Evolutionary conservation across 2,329 filamentous ascomycete genomes (phyloP), one percentile per base, ranked within the genome.

Genomic region (Hymenoscyphus occultus): DNA sequence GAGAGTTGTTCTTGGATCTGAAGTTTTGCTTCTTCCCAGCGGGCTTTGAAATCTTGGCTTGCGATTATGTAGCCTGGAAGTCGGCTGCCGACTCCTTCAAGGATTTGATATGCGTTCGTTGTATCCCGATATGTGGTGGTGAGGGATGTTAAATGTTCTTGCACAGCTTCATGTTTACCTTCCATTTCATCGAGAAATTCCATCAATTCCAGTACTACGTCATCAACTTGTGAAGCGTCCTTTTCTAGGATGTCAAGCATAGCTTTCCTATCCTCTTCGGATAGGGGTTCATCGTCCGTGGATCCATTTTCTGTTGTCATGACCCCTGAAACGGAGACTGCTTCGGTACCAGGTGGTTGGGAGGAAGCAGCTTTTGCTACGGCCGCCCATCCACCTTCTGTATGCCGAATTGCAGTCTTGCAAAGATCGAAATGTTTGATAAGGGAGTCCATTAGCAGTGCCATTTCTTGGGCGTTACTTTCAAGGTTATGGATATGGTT

Each of bases 401-500:
- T 97, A 60, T 94, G 92, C 66, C 93, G 91, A 56, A 97, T 89
- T 0, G 94, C 94, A 0, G 90, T 94, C 14, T 96, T 91, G 76
- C 94, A 97, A 69, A 96, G 86, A 76, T 98, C 94, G 75, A 97
- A 97, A 78, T 98, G 94, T 32, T 85, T 86, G 7, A 92, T 93
- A 3, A 98, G 81, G 0, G 90, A 92, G 64, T 92, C 86, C 1
- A 98, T 84, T 5, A 92, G 83, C 64, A 89, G 83, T 5, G 93
- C 94, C 87, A 96, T 94, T 71, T 89, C 87, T 68, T 91, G 88
- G 0, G 93, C 93, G 70, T 94, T 88, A 3, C 60, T 63, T 70
- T 76, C 74, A 13, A 76, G 69, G 6, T 76, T 74, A 61, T 78
- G 78, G 68, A 84, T 83, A 48, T 83, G 74, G 10, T 74, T 71